Conservation (phyloP, 2,329 filamentous ascomycete species). For the Helotiales sp. region DNA sequence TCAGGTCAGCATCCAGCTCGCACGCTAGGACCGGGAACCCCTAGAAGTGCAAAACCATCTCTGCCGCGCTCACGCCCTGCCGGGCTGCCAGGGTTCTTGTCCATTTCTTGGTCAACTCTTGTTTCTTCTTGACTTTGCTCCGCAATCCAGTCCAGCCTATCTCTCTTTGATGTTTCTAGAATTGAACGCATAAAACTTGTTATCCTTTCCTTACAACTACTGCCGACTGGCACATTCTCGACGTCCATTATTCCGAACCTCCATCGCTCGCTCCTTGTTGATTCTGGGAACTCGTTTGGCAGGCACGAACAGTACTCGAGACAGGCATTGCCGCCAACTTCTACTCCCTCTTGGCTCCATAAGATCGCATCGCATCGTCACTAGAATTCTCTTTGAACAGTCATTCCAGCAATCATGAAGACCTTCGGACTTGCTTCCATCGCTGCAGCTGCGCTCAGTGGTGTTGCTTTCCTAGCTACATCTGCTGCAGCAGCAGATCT, state of each 20-base stretch:
- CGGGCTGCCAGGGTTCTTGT: constrained; percentile 1
- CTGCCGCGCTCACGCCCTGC: no score
- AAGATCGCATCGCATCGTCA: background rate
- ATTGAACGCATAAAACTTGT: constrained; percentile 6
- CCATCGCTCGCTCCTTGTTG: background rate
- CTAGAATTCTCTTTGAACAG: constrained; percentile 17
- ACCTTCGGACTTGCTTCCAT: constrained; percentile 51
- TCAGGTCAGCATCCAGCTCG: no score
- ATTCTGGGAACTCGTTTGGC: constrained; percentile 16
- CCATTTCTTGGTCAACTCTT: constrained; percentile 7
- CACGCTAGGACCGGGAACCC: background rate
- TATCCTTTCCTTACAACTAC: constrained; percentile 23
- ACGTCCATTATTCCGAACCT: constrained; percentile 28
- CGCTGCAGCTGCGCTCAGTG: constrained; percentile 51
- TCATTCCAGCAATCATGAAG: constrained; percentile 55
- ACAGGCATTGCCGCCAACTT: constrained; percentile 18
- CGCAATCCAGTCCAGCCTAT: background rate
- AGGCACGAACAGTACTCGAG: constrained; percentile 19
- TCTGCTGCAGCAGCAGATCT: constrained; percentile 60
- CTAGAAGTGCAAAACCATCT: background rate
- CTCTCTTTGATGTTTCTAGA: constrained; percentile 1
- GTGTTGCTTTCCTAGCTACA: constrained; percentile 57
- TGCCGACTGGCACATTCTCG: constrained; percentile 24
- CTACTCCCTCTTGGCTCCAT: background rate
- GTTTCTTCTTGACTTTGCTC: constrained; percentile 12